A percentile compares a stretch with the other conserved stretches of the same genome.
Conservation (phyloP, 177 flowering plant species). For the Viscum album region DNA sequence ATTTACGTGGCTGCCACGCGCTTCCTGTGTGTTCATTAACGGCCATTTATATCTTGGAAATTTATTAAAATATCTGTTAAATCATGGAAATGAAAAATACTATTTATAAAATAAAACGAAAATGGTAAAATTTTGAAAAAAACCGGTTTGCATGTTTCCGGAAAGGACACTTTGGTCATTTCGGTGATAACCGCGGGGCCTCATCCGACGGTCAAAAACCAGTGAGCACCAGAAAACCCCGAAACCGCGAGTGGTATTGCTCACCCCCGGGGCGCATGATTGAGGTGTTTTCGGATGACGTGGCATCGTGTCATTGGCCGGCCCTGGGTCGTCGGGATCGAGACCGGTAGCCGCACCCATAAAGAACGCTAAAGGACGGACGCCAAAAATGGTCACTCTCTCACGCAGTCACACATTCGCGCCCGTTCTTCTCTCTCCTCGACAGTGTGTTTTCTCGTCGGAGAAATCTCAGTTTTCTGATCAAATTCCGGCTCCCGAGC, state of each 20-base stretch:
- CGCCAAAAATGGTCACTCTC: slow-evolving; percentile 17
- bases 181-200: background rate
- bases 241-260: slow-evolving; percentile 17
- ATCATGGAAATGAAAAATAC: too few relatives aligned
- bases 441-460: slow-evolving; percentile 21
- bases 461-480: slow-evolving; percentile 15
- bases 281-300: slow-evolving; percentile 22
- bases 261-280: slow-evolving; percentile 21
- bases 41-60: too few relatives aligned
- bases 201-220: slow-evolving; percentile 18
- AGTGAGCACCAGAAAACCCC: background rate
- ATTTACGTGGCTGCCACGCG: background rate
- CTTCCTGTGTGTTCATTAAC: too few relatives aligned
- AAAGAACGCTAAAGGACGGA: slow-evolving; percentile 11
- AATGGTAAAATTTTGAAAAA: background rate
- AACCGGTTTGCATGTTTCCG: too few relatives aligned
- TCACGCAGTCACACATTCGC: slow-evolving; percentile 12
- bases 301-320: slow-evolving; percentile 28
- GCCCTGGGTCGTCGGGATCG: slow-evolving; percentile 51
- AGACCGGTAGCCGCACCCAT: slow-evolving; percentile 23
- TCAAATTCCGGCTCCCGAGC: slow-evolving; percentile 11
- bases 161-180: slow-evolving; percentile 12
- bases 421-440: slow-evolving; percentile 14
- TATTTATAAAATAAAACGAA: too few relatives aligned
- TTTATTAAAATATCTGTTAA: too few relatives aligned